Evolutionary conservation across 768 basidiomycete genomes (phyloP).

Genomic region (Crepidotus variabilis): DNA sequence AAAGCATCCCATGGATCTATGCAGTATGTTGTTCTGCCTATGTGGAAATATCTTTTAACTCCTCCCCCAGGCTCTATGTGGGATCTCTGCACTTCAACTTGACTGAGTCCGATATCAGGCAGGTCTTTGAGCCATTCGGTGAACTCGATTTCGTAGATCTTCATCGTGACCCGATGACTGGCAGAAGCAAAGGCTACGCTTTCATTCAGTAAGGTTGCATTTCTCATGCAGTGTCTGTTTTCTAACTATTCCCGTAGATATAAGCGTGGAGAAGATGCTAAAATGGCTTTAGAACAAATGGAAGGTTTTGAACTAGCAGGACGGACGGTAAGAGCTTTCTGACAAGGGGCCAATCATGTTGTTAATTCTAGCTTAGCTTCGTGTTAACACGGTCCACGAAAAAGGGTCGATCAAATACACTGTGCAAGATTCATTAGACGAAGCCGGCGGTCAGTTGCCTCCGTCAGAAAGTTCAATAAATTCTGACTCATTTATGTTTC

Average conservation of each 20-base stretch:
- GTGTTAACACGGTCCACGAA: conserved; percentile 91
- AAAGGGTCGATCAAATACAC: conserved; percentile 78
- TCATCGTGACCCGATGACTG: conserved; percentile 91
- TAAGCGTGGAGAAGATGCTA: conserved; percentile 88
- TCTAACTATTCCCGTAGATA: conserved; percentile 46
- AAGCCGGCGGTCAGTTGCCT: conserved; percentile 71
- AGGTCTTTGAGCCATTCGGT: conserved; percentile 99
- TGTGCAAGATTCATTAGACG: conserved; percentile 80
- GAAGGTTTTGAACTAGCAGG: conserved; percentile 98
- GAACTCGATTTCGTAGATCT: conserved; percentile 98
- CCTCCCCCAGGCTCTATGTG: conserved; percentile 78
- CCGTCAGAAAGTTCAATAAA: not conserved
- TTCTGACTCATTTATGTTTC: conserved; percentile 8
- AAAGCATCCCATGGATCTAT: conserved; percentile 77
- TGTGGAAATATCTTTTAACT: not conserved
- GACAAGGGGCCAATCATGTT: not conserved
- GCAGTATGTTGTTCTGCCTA: conserved; percentile 52
- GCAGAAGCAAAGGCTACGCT: conserved; percentile 95
- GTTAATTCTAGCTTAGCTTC: conserved; percentile 45
- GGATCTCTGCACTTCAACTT: conserved; percentile 97
- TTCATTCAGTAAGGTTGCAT: conserved; percentile 80
- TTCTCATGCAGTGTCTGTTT: not conserved
- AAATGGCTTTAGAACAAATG: conserved; percentile 98
- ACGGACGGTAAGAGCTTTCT: conserved; percentile 60
- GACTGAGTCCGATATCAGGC: conserved; percentile 94